Percentiles rank a stretch among this genome's conserved stretches.
Evolutionary conservation across 2,329 filamentous ascomycete genomes (phyloP).

Genomic region (Fusarium sp.): DNA sequence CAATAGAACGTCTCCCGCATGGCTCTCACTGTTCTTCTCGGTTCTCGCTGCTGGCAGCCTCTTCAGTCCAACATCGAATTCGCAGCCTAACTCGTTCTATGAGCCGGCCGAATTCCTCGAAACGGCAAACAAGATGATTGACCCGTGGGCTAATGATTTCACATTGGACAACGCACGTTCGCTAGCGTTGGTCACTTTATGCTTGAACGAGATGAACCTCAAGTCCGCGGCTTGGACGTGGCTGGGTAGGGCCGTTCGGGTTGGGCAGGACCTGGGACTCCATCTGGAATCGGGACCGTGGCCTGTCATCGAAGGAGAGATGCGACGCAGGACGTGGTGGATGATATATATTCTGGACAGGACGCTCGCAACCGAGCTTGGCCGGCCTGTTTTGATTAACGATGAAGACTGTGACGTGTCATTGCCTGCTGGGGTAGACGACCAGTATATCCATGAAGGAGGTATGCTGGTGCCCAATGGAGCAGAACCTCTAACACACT

Average conservation of each 20-base stretch:
- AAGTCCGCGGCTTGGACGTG: conserved; percentile 90
- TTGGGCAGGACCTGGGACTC: conserved; percentile 87
- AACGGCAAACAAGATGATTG: conserved; percentile 77
- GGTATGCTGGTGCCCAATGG: conserved; percentile 68
- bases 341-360: conserved; percentile 92
- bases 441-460: conserved; percentile 79
- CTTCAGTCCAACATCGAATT: conserved; percentile 73
- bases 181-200: conserved; percentile 82
- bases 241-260: conserved; percentile 84
- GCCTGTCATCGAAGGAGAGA: conserved; percentile 84
- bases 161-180: conserved; percentile 82
- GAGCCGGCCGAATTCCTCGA: conserved; percentile 78
- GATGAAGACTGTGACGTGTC: conserved; percentile 90
- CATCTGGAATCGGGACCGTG: conserved; percentile 82
- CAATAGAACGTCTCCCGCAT: conserved; percentile 73
- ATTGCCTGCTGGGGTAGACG: conserved; percentile 85
- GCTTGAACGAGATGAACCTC: conserved; percentile 87
- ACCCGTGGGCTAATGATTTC: conserved; percentile 86
- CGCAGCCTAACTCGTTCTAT: conserved; percentile 67
- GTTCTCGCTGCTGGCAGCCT: conserved; percentile 88
- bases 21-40: conserved; percentile 85
- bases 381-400: conserved; percentile 85
- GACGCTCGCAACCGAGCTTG: conserved; percentile 83
- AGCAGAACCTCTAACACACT: conserved; percentile 74
- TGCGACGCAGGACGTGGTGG: conserved; percentile 94